Evolutionary conservation across 78 protist species (phyloP).

Genomic region (Dictyostelium purpureum): DNA sequence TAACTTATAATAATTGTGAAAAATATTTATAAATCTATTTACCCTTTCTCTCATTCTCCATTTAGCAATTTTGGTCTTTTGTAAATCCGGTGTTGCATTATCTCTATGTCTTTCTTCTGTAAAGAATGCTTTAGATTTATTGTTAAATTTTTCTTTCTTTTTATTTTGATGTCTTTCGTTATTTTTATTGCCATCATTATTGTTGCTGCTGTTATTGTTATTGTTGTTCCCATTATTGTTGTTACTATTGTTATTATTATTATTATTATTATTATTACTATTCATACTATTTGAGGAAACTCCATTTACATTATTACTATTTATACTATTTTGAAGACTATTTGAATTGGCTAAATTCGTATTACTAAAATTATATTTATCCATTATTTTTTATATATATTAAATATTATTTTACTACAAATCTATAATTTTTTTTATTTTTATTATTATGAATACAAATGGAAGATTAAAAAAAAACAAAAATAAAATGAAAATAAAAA

Average conservation of each 20-base stretch:
- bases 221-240: not conserved
- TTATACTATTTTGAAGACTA: not conserved
- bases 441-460: too few species aligned
- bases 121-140: constrained; percentile 29
- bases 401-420: too few species aligned
- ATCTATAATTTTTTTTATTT: too few species aligned
- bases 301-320: not conserved
- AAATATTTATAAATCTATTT: not conserved
- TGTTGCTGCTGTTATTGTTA: not conserved
- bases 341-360: not conserved
- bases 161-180: not conserved
- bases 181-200: not conserved
- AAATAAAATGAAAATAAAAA: too few species aligned
- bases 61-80: constrained; percentile 71
- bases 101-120: constrained; percentile 68
- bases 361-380: not conserved
- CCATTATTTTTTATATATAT: too few species aligned
- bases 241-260: not conserved
- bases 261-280: not conserved
- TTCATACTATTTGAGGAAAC: not conserved
- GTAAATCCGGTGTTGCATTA: constrained; percentile 75
- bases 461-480: too few species aligned
- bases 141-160: constrained; percentile 32
- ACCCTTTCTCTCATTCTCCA: constrained; percentile 88
- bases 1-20: not conserved